Evolutionary conservation across 2,329 filamentous ascomycete species (phyloP), one percentile per base, ranked within the genome.

Genomic region (Cordyceps pruinosa): DNA sequence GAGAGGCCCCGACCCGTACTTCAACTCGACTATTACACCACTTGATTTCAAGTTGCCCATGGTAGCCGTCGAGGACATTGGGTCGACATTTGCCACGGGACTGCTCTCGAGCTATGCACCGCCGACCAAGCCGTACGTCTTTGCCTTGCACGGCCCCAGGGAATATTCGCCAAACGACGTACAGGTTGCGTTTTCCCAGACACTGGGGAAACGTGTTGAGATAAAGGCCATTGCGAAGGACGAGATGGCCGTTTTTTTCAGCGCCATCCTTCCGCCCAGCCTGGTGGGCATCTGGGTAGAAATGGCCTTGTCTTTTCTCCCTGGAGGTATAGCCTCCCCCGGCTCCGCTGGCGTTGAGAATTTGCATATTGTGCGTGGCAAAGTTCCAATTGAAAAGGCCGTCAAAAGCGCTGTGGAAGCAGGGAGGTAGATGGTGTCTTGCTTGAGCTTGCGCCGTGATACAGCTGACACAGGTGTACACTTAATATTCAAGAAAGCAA

Each of bases 21-120:
- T 74, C 56, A 68, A 59, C 48, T 70, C 70, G 0, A 67, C 69
- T 1, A 62, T 73, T 17, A 68, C 68, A 0, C 72, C 72, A 0
- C 42, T 69, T 2, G 68, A 72, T 10, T 67, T 60, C 39, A 59
- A 66, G 23, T 30, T 71, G 10, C 66, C 67, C 1, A 72, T 73
- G 70, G 65, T 69, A 3, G 66, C 67, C 0, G 58, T 65, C 28
- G 51, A 56, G 5, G 64, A 68, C 15, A 65, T 69, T 50, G 65
- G 66, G 2, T 49, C 51, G 3, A 34, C 48, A 12, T 59, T 72
- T 25, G 69, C 69, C 0, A 56, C 62, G 5, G 60, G 68, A 8
- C 56, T 67, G 2, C 54, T 49, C 55, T 68, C 61, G 48, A 58
- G 51, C 9, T 58, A 62, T 3, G 9, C 28, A 1, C 62, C 65